Evolutionary conservation across 2,329 filamentous ascomycete species (phyloP), one percentile per base, ranked within the genome.

Genomic region (Colletotrichum tropicale): DNA sequence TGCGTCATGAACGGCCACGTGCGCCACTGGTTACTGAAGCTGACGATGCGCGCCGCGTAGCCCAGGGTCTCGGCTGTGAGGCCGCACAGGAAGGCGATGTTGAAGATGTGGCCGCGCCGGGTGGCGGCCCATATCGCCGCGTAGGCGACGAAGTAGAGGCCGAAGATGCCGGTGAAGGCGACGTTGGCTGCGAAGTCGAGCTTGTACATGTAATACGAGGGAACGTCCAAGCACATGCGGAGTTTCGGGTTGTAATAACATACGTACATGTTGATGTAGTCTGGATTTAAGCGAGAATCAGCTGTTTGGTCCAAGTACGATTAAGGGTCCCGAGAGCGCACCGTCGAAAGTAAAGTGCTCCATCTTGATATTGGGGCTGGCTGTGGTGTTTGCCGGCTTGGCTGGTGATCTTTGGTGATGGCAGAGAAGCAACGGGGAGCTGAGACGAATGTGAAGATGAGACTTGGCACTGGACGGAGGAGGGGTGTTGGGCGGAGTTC

Each of bases 21-120:
- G n/a, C 79, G 78, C 85, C 87, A 93, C 5, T 87, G 88, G 79
- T 93, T 88, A 48, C 87, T 66, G 80, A 88, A 88, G 80, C 91
- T 88, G 79, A 89, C 84, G 36, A 94, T 83, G 12, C 93, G 87
- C 4, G 89, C 92, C 0, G 82, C 83, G 77, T 94, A 94, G 13
- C 92, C 92, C 28, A 92, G 77, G 16, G 92, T 82, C 81, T 94
- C 92, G 36, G 87, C 85, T 55, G 88, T 65, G 21, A 90, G 85
- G 8, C 92, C 92, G 1, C 88, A 82, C 2, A 85, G 71, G 84
- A 94, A 88, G 60, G 88, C 87, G n/a, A 89, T 77, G 69, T 85
- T 85, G 82, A 91, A 93, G 65, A 84, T 85, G 72, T 86, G 87
- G 13, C 87, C 89, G 66, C 84, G 85, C 69, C 88, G 87, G 12